Conservation (phyloP, 1,284 basidiomycete species). For the Entoloma clypeatum region DNA sequence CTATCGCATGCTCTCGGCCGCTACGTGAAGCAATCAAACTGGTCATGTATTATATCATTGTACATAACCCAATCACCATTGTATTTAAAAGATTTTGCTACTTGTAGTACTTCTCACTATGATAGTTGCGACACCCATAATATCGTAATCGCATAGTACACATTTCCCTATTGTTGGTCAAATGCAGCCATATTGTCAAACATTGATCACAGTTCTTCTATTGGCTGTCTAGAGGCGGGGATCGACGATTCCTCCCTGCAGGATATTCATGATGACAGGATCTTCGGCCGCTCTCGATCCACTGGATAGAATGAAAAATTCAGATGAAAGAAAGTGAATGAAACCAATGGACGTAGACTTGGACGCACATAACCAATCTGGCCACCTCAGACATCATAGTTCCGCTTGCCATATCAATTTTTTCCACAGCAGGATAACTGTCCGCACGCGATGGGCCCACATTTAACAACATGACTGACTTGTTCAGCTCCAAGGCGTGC, state of each 20-base stretch:
- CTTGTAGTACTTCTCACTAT: neutral
- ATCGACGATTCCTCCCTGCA: conserved; percentile 51
- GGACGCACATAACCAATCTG: conserved; percentile 52
- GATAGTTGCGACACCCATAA: conserved; percentile 5
- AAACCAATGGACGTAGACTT: neutral
- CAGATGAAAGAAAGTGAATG: neutral
- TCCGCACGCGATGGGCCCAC: conserved; percentile 86
- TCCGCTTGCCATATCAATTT: conserved; percentile 73
- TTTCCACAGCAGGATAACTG: conserved; percentile 63
- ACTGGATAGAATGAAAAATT: conserved; percentile 26
- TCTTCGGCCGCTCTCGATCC: conserved; percentile 39
- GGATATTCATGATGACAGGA: conserved; percentile 42
- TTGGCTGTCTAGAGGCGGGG: conserved; percentile 43
- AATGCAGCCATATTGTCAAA: too few relatives aligned
- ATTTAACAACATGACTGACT: conserved; percentile 80
- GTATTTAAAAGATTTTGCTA: conserved; percentile 4
- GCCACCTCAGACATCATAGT: conserved; percentile 65
- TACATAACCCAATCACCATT: conserved; percentile 1
- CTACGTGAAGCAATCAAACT: conserved; percentile 5
- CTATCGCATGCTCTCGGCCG: neutral
- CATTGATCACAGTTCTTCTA: conserved; percentile 1
- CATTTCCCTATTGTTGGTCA: neutral
- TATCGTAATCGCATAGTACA: conserved; percentile 4
- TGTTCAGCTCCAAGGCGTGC: conserved; percentile 69
- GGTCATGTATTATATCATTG: conserved; percentile 7